Conservation (phyloP, 2,329 filamentous ascomycete genomes). For the Massarina eburnea region DNA sequence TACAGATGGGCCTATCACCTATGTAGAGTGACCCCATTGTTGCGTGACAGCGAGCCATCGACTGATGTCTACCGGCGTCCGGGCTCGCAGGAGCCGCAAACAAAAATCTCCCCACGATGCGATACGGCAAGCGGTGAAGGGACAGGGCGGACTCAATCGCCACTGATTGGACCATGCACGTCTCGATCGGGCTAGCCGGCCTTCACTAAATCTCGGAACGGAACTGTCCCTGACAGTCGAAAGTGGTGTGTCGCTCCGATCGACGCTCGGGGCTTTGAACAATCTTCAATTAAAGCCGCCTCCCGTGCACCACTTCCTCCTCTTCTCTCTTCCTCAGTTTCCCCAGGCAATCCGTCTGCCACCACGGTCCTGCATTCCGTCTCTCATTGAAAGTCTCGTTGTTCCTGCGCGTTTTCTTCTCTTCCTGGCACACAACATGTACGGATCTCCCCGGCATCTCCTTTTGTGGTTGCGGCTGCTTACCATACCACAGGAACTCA, state of each 20-base stretch:
- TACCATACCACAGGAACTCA: conserved; percentile 36
- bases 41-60: neutral
- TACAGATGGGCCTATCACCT: too few species aligned
- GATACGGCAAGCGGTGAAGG: conserved; percentile 7
- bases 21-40: neutral
- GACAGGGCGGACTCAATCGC: neutral
- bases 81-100: conserved; percentile 7
- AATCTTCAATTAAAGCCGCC: conserved; percentile 34
- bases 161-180: conserved; percentile 1
- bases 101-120: conserved; percentile 12
- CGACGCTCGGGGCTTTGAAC: conserved; percentile 25
- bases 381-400: conserved; percentile 2
- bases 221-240: conserved; percentile 20
- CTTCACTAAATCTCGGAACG: conserved; percentile 17
- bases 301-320: conserved; percentile 21
- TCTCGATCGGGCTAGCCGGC: neutral
- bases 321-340: conserved; percentile 17
- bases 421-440: conserved; percentile 26
- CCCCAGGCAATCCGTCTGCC: conserved; percentile 13
- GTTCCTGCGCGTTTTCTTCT: conserved; percentile 5
- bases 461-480: conserved; percentile 17
- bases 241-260: conserved; percentile 25
- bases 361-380: conserved; percentile 13
- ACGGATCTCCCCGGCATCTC: conserved; percentile 11
- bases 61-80: conserved; percentile 4